Base-by-base conservation (phyloP, 2,329 filamentous ascomycete genomes). In the Beauveria sp. region DNA sequence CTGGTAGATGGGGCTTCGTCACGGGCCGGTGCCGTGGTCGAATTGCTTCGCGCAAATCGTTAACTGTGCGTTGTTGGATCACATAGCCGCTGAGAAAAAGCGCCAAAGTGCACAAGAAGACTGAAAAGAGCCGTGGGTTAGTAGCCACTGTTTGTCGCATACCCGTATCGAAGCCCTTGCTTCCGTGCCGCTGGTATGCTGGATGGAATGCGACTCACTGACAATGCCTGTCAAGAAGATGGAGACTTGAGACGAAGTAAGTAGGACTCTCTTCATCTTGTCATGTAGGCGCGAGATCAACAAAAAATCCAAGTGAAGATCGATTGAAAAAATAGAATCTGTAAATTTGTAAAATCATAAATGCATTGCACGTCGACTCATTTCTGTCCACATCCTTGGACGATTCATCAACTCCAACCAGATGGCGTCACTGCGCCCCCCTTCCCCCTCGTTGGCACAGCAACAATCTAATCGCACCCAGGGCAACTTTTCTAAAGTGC, bases 41-140 rank as follows among this genome's bases (percentile, higher is more conserved):
- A 68, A 96, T 87, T 20, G 89, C 89, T 61, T 81, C 78, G 68
- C 93, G 89, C 38, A 97, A 81, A 67, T 88, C 87, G 64, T 83
- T 84, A 5, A 96, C 84, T 0, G 91, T 95, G 68, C 91, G 86
- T 74, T 97, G 93, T 70, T 97, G 93, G 58, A 96, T 82, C 3
- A 87, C 83, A 73, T 96, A 96, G 69, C 93, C 93, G 57, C 90
- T 91, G 38, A 96, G 80, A 73, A 97, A 97, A 28, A 97, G 85
- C 5, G 92, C 84, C 43, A 87, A 74, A 3, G 92, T 96, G 74
- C 91, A 96, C 28, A 90, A 72, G 65, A 90, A 77, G 63, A 96
- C 89, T 87, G 62, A 0, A 8, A 38, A n/a, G 34, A 2, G 4
- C 14, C 5, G 26, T 2, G 38, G 26, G 5, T 53, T 45, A 53